Evolutionary conservation across 768 basidiomycete genomes (phyloP), one percentile per base, ranked within the genome.

Genomic region (Zangia roseola): DNA sequence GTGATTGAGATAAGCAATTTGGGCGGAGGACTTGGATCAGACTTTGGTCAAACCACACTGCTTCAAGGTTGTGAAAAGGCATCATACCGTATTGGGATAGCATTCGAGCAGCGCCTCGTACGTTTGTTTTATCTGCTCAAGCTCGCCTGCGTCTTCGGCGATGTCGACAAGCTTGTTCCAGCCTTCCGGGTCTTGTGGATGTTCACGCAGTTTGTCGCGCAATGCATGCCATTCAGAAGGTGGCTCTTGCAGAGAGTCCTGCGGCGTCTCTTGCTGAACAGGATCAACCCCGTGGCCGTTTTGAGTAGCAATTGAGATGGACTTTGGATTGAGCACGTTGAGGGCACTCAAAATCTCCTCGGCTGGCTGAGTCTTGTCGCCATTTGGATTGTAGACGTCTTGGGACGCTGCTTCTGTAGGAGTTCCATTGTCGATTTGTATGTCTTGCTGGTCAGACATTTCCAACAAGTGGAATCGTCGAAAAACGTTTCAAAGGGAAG

Each of bases 61-160:
- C 40, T 63, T 47, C 51, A 59, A 58, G 54, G 57, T 9, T 49
- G 65, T 56, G 49, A 53, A 50, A 45, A 48, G 48, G 50, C 49
- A 55, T 82, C 89, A 76, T 72, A 97, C 94, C 59, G 88, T 92
- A 68, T 95, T 95, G 17, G 95, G 94, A 67, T 90, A 95, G 43
- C 83, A 83, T 61, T 84, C 81, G 48, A 95, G 77, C 55, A 97
- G 74, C 35, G 79, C 84, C 60, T 92, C 88, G 67, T 91, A 97
- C 14, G 88, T 82, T 38, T 81, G 78, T 53, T 90, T 82, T 55
- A 94, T 85, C 65, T 83, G 84, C 43, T 85, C 80, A 56, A 92
- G 78, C 61, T 95, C 88, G 53, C 83, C 84, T 30, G 80, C 81
- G 49, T 77, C 74, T 71, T 94, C 86, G 30, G 91, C 86, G 53